Base-by-base conservation (phyloP, 108 stramenopile species). In the Nannochloropsis salina region DNA sequence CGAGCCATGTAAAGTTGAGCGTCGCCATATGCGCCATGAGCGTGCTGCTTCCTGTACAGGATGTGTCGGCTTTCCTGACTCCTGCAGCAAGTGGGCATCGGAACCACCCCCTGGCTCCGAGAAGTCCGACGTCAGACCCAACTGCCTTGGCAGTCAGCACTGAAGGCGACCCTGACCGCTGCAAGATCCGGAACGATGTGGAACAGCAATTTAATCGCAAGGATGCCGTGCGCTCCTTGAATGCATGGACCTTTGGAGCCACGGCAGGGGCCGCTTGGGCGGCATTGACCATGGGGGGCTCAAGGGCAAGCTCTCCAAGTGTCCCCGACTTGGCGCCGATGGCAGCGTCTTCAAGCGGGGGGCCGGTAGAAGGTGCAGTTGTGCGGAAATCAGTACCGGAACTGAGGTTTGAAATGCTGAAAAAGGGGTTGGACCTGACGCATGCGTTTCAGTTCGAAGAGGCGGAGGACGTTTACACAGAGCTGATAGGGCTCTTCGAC, bases 391-490 rank as follows among this genome's bases (percentile, higher is more conserved):
- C 61, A 74, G 15, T 74, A n/a, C 61, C 15, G 61, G 61, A 74
- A 74, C 8, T 74, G 61, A 15, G n/a, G n/a, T 74, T 74, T 74
- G 61, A 74, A n/a, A 74, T 74, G 61, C 61, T 74, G 3, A 74
- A 74, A 74, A 74, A n/a, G n/a, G 61, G 61, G 61, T n/a, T 74
- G 20, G 61, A 74, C 8, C n/a, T 74, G 61, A 74, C 61, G 61
- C 61, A 74, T n/a, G 61, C 61, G 15, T 74, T 74, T 74, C 61
- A 8, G 61, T 74, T n/a, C 61, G 61, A 74, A n/a, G 61, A 74
- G 61, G 61, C 61, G 61, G 61, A 74, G 61, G 61, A 74, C 61
- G 61, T 74, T 15, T 74, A 74, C 61, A 74, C 61, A n/a, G 61
- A 74, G n/a, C n/a, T 74, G 61, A 74, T 74, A n/a, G 61, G 61